Percentiles rank a stretch among this genome's conserved stretches.
phyloP scores from a whole-genome alignment of 2,329 filamentous ascomycete genomes.

The Pseudogymnoascus sp. region DNA sequence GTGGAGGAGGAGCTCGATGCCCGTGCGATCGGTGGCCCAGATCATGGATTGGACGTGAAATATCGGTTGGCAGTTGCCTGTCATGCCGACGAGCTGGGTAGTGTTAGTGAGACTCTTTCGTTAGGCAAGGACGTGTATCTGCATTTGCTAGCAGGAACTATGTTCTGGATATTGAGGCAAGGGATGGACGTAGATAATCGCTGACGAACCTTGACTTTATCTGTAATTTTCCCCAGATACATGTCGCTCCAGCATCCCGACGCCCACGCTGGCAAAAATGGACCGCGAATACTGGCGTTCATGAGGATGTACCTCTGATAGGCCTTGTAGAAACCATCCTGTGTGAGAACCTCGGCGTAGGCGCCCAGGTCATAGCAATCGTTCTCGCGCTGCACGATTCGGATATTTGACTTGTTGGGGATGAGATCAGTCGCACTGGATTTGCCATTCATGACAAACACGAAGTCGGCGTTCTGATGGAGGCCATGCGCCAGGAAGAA shows the following conservation, averaged over 20 bases:
- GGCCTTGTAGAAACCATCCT: slow-evolving; percentile 20
- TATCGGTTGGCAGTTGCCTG: slow-evolving; percentile 21
- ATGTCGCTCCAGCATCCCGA: slow-evolving; percentile 24
- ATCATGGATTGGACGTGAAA: slow-evolving; percentile 27
- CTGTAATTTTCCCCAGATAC: slow-evolving; percentile 20
- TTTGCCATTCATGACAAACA: slow-evolving; percentile 25
- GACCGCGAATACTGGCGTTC: slow-evolving; percentile 25
- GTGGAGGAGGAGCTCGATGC: slow-evolving; percentile 22
- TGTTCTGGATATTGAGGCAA: not conserved
- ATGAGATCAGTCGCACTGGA: slow-evolving; percentile 17
- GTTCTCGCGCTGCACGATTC: slow-evolving; percentile 19
- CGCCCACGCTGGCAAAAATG: slow-evolving; percentile 24
- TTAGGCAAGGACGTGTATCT: not conserved
- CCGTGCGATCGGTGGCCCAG: slow-evolving; percentile 22
- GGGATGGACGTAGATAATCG: not conserved
- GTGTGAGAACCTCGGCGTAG: slow-evolving; percentile 21
- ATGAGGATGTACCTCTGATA: slow-evolving; percentile 25
- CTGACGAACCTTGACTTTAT: slow-evolving; percentile 21
- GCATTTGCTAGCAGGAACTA: not conserved
- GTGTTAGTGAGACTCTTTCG: slow-evolving; percentile 10
- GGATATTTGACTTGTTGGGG: slow-evolving; percentile 19
- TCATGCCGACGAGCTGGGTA: slow-evolving; percentile 24
- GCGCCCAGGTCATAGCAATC: slow-evolving; percentile 25
- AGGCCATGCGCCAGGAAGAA: slow-evolving; percentile 25
- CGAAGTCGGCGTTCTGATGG: slow-evolving; percentile 23